Conservation (phyloP, 1,284 basidiomycete species). For the Cryptococcus sp. region DNA sequence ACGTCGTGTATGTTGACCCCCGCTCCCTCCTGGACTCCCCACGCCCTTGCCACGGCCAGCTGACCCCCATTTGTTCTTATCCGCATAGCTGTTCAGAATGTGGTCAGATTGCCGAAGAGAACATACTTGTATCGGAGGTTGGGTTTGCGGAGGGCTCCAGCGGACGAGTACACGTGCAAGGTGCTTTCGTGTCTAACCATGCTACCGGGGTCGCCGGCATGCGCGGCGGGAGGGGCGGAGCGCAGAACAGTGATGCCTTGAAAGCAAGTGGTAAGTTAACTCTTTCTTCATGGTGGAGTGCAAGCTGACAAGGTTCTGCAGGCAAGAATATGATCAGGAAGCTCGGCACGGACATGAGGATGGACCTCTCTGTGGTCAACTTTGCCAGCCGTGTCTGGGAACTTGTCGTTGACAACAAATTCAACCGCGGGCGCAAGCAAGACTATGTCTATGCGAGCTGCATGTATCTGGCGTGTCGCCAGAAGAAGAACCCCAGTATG, state of each 20-base stretch:
- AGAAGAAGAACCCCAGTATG: conserved; percentile 87
- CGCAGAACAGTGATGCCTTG: conserved; percentile 11
- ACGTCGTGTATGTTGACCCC: conserved; percentile 29
- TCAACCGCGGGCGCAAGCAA: conserved; percentile 87
- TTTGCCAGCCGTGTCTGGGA: no score
- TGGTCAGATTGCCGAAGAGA: conserved; percentile 88
- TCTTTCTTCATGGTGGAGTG: no score
- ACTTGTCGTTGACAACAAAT: conserved; percentile 88
- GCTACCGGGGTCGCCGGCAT: conserved; percentile 55
- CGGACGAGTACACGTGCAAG: conserved; percentile 93
- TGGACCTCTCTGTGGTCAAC: no score
- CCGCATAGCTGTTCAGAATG: conserved; percentile 63
- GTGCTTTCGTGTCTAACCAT: conserved; percentile 87
- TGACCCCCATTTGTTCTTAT: background rate
- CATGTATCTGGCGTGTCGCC: conserved; percentile 88
- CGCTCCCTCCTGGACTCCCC: background rate
- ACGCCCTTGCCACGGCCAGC: background rate
- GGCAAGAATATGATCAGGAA: no score
- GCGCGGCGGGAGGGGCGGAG: conserved; percentile 23
- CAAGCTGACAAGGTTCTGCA: no score
- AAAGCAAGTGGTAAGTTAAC: no score
- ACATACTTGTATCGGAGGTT: conserved; percentile 88
- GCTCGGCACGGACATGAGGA: no score
- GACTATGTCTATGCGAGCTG: conserved; percentile 94
- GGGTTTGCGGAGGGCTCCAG: conserved; percentile 89